Base-by-base conservation (phyloP, 495 filamentous ascomycete genomes). In the Opeltia flavorubescens region DNA sequence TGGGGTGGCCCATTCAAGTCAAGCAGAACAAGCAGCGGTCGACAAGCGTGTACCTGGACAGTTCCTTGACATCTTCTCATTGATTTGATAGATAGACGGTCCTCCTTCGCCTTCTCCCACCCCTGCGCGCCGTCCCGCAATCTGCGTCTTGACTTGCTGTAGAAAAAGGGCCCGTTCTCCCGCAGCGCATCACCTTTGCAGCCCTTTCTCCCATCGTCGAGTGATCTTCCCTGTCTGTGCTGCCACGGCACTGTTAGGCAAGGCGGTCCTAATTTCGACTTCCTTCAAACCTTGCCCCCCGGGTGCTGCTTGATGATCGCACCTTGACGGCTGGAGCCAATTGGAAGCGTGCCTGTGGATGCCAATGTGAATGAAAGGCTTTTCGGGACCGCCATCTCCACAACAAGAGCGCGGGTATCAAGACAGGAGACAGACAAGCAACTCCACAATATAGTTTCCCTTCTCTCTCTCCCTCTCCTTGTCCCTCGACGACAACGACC, bases 151-250 rank as follows among this genome's bases (percentile, higher is more conserved):
- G 38, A 25, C 38, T 41, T 43, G 12, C 17, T 49, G 44, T 47
- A 43, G 31, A 38, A 38, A 47, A 49, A 49, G 47, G 47, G 47
- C 39, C 47, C 47, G 47, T 49, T 49, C 47, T 49, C 47, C 47
- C 47, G 47, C 47, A 43, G 47, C 47, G 47, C 47, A 49, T 49
- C 39, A 39, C 35, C 46, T 44, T 41, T 43, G 46, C 47, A 43
- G 24, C 24, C 8, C 43, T 30, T 23, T 46, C 43, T 23, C n/a
- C 33, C 39, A 49, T 27, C 28, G 17, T 49, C 39, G 26, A 31
- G 25, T 38, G 13, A 18, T n/a, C 33, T 27, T 12, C 25, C 42
- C 30, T 33, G 42, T 33, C 42, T 28, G 24, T 44, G 42, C 42
- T 28, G 13, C 29, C 42, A 44, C 42, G 44, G 44, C 44, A 38